Conservation (phyloP, 176 grass and related monocot species). For the Bothriochloa decipiens region DNA sequence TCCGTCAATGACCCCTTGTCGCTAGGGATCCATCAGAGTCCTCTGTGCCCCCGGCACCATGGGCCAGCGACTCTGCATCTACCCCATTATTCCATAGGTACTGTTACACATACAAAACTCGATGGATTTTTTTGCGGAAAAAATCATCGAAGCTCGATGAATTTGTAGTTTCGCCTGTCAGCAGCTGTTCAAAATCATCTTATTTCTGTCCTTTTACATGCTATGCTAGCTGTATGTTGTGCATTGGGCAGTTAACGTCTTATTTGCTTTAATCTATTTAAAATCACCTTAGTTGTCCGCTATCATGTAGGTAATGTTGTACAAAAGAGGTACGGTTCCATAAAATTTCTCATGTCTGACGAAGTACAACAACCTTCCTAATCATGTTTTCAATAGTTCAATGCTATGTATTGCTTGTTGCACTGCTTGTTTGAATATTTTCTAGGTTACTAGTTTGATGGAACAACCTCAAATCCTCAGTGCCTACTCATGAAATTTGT, state of each 20-base stretch:
- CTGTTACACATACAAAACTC: background rate
- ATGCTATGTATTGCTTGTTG: background rate
- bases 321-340: background rate
- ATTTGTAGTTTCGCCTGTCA: conserved; percentile 7
- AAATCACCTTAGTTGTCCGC: background rate
- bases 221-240: conserved; percentile 17
- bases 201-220: conserved; percentile 11
- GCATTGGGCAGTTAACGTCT: background rate
- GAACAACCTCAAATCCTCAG: background rate
- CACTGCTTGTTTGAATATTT: background rate
- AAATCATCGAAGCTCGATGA: background rate
- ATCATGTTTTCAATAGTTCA: background rate
- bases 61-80: conserved; percentile 79
- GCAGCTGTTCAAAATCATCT: background rate
- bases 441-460: background rate
- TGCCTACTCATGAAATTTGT: background rate
- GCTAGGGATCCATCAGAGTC: conserved; percentile 63
- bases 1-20: conserved; percentile 79
- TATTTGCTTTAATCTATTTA: background rate
- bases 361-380: background rate
- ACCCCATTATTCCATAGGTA: conserved; percentile 91
- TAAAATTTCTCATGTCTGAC: background rate
- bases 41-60: conserved; percentile 76
- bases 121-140: too few relatives aligned
- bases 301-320: background rate